These are phyloP conservation scores for Sophora flavescens DNA, from an alignment of 306 rosid species.

Conservation along the genomic window DNA sequence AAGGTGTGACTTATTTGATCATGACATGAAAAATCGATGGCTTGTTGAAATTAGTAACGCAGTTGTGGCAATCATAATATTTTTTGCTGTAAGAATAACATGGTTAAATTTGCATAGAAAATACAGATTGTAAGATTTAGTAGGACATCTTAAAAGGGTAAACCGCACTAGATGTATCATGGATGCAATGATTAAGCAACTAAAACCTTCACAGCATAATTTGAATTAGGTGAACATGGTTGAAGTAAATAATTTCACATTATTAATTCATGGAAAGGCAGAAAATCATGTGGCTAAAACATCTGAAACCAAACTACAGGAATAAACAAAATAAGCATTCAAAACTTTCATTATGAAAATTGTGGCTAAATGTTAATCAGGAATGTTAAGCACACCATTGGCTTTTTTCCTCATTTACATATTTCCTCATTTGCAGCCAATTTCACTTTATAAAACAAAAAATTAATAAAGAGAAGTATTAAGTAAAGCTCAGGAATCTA, in stretches of 20 bases:
- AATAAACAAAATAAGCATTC: conserved; percentile 26
- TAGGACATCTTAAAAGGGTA: not conserved
- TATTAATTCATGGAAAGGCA: not conserved
- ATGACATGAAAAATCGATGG: not conserved
- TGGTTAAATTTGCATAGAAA: conserved; percentile 15
- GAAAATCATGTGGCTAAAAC: conserved; percentile 4
- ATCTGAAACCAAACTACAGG: not conserved
- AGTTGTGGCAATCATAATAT: conserved; percentile 5
- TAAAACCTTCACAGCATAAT: not conserved
- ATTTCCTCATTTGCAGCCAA: not conserved
- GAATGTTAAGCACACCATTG: conserved; percentile 12
- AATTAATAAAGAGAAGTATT: not conserved
- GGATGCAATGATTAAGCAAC: not conserved
- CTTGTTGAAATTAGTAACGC: conserved; percentile 21
- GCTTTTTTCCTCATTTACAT: conserved; percentile 6
- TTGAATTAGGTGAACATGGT: conserved; percentile 1
- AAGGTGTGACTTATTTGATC: conserved; percentile 6
- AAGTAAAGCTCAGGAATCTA: not conserved
- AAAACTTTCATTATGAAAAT: conserved; percentile 7
- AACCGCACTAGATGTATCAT: too few species aligned
- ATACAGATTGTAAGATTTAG: not conserved
- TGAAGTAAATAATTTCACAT: not conserved
- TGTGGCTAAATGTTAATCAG: not conserved
- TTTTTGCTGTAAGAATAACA: not conserved
- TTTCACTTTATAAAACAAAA: not conserved